These are phyloP conservation scores for Penicillium rolfsii DNA, from an alignment of 2,329 filamentous ascomycete species.

Conservation along the genomic window DNA sequence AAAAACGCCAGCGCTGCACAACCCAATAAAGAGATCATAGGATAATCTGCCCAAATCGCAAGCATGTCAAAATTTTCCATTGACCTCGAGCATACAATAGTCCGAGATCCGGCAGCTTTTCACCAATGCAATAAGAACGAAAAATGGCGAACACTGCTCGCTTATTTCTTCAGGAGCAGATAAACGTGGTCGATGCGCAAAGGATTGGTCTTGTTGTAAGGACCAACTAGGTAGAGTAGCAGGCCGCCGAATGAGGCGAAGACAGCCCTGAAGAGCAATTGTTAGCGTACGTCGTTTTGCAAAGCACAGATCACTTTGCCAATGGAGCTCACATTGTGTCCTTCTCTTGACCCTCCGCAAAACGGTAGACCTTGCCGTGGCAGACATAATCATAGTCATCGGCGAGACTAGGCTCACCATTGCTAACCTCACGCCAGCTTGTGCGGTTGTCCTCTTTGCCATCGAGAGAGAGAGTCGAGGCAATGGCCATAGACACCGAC, in stretches of 20 bases:
- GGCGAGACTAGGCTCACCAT: conserved; percentile 60
- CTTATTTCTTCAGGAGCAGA: conserved; percentile 86
- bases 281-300: conserved; percentile 6
- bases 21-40: conserved; percentile 26
- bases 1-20: conserved; percentile 49
- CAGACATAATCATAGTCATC: conserved; percentile 58
- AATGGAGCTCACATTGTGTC: conserved; percentile 75
- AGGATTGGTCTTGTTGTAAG: conserved; percentile 92
- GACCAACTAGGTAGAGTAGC: conserved; percentile 86
- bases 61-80: conserved; percentile 28
- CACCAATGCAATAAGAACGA: conserved; percentile 13
- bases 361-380: conserved; percentile 57
- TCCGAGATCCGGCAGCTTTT: conserved; percentile 1
- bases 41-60: conserved; percentile 23
- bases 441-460: conserved; percentile 73
- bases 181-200: conserved; percentile 93
- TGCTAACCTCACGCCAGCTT: conserved; percentile 75
- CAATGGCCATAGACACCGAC: conserved; percentile 76
- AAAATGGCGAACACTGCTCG: conserved; percentile 10
- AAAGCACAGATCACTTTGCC: neutral
- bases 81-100: neutral
- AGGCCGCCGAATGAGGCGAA: conserved; percentile 94
- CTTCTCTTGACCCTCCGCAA: conserved; percentile 62
- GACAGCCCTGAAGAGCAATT: conserved; percentile 68
- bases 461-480: conserved; percentile 83